Conservation (phyloP, 2,329 filamentous ascomycete species). For the Colletotrichum melonis region DNA sequence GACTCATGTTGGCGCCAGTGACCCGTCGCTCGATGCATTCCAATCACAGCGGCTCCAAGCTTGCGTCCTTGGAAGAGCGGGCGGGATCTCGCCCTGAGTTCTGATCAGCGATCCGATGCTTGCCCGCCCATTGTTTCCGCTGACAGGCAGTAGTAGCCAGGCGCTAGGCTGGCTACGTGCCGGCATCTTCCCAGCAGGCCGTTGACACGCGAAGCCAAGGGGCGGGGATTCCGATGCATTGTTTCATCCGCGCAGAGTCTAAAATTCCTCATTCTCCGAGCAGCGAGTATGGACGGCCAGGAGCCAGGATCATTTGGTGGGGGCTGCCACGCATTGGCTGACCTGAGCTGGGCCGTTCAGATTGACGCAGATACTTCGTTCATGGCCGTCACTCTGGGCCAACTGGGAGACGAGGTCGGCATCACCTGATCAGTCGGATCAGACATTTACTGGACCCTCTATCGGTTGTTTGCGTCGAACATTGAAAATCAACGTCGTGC, state of each 20-base stretch:
- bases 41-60: background rate
- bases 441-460: background rate
- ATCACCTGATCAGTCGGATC: background rate
- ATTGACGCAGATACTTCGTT: background rate
- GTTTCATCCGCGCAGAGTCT: constrained; percentile 32
- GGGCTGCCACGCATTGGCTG: constrained; percentile 18
- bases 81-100: constrained; percentile 10
- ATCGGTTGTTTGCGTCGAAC: background rate
- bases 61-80: background rate
- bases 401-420: background rate
- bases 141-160: constrained; percentile 22
- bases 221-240: constrained; percentile 34
- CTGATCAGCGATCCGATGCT: constrained; percentile 23
- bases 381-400: background rate
- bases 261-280: constrained; percentile 29
- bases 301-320: background rate
- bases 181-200: constrained; percentile 29
- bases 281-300: background rate
- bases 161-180: constrained; percentile 12
- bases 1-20: constrained; percentile 12
- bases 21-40: background rate
- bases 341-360: background rate
- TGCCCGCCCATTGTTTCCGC: constrained; percentile 4
- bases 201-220: constrained; percentile 27
- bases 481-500: background rate